phyloP scores from a whole-genome alignment of 2,329 filamentous ascomycete species.

The Emmonsiellopsis sp. region DNA sequence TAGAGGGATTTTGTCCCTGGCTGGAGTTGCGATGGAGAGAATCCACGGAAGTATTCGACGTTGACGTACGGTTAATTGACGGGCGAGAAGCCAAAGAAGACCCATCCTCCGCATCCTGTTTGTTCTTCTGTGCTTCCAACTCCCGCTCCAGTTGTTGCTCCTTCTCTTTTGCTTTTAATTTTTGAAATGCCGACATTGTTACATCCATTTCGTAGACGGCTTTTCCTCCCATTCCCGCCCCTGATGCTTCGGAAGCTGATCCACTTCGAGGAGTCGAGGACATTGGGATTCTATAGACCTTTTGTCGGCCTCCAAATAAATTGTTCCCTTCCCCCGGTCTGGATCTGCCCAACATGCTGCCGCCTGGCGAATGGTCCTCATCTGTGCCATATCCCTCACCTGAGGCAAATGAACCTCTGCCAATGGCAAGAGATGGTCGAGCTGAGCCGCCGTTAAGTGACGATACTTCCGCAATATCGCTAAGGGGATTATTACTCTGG shows the following conservation, averaged over 20 bases:
- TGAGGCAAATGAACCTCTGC: slow-evolving; percentile 56
- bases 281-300: slow-evolving; percentile 77
- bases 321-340: slow-evolving; percentile 84
- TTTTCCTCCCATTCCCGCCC: slow-evolving; percentile 48
- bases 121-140: slow-evolving; percentile 24
- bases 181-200: slow-evolving; percentile 71
- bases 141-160: slow-evolving; percentile 39
- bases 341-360: slow-evolving; percentile 70
- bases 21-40: slow-evolving; percentile 50
- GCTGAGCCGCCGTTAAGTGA: slow-evolving; percentile 58
- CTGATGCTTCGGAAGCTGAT: slow-evolving; percentile 32
- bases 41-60: slow-evolving; percentile 78
- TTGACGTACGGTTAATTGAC: slow-evolving; percentile 65
- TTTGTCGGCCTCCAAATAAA: slow-evolving; percentile 89
- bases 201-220: slow-evolving; percentile 83
- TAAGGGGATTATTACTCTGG: slow-evolving; percentile 50
- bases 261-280: slow-evolving; percentile 30
- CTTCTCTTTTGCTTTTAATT: slow-evolving; percentile 50
- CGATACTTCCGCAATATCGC: slow-evolving; percentile 85
- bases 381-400: slow-evolving; percentile 57
- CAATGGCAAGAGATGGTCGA: slow-evolving; percentile 50
- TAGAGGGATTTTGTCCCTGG: slow-evolving; percentile 16
- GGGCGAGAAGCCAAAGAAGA: slow-evolving; percentile 73
- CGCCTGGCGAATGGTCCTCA: slow-evolving; percentile 49
- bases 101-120: slow-evolving; percentile 57